Evolutionary conservation across 2,329 filamentous ascomycete species (phyloP), one percentile per base, ranked within the genome.

Genomic region (Epichloe hybrida): DNA sequence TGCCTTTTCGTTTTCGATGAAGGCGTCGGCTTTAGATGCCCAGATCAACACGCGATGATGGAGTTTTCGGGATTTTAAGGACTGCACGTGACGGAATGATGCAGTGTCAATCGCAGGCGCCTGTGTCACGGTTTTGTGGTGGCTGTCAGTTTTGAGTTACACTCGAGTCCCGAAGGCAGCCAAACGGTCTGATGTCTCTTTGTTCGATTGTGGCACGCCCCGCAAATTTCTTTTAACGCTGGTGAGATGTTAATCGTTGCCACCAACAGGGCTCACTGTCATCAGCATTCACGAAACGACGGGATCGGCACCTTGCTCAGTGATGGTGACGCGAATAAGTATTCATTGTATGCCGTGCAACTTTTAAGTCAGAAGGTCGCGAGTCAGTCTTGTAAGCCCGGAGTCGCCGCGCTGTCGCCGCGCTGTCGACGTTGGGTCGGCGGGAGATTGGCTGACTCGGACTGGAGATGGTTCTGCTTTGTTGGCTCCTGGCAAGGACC

Each of bases 351-450:
- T 44, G 13, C 35, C 40, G 35, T 31, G 42, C 17, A 36, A 39
- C 46, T 1, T 39, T 39, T 12, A 17, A 21, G 13, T 39, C 43
- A 31, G 12, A 40, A 39, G 20, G 37, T 17, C 36, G 36, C 27
- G 13, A 35, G n/a, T 23, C 9, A 5, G 21, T 38, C 9, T 46
- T 31, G 41, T 44, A n/a, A 46, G 45, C 12, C 42, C 50, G 45
- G 50, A 49, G 34, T n/a, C 42, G n/a, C 41, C 46, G 50, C 35
- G 17, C 17, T 17, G 34, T n/a, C 42, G n/a, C 41, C 46, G 50
- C 35, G 17, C 17, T 17, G 17, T 17, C 17, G 17, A 46, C 40
- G 13, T 12, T 44, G 21, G 27, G 17, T 15, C 34, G 36, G 12
- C 48, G 41, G 38, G 21, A 31, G 31, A 12, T 9, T 20, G 35